Conservation (phyloP, 352 stramenopile genomes). For the Nothophytophthora sp. region DNA sequence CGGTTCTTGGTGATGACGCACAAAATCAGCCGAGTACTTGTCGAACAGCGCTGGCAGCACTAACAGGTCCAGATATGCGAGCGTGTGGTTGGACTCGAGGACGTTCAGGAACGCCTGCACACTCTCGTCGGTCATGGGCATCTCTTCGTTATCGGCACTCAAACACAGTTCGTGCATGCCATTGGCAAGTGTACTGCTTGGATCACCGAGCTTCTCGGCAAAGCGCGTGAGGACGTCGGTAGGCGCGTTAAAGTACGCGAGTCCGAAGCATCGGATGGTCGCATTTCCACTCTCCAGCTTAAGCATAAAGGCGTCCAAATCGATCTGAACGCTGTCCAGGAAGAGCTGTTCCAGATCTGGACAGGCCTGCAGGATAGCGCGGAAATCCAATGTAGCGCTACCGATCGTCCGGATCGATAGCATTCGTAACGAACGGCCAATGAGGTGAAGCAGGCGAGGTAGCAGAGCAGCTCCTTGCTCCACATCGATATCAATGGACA, state of each 20-base stretch:
- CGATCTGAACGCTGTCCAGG: conserved; percentile 26
- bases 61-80: conserved; percentile 27
- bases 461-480: conserved; percentile 8
- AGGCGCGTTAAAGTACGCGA: conserved; percentile 14
- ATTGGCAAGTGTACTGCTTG: conserved; percentile 8
- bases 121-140: conserved; percentile 19
- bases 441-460: conserved; percentile 18
- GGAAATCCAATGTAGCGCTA: conserved; percentile 12
- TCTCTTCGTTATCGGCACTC: conserved; percentile 23
- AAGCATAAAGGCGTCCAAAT: conserved; percentile 20
- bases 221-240: conserved; percentile 19
- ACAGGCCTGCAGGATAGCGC: conserved; percentile 14
- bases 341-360: conserved; percentile 24
- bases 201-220: conserved; percentile 18
- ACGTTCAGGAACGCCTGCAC: conserved; percentile 17
- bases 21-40: conserved; percentile 21
- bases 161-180: conserved; percentile 28
- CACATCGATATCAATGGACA: conserved; percentile 22
- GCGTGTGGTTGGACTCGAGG: conserved; percentile 27
- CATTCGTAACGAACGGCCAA: conserved; percentile 14
- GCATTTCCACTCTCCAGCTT: conserved; percentile 16
- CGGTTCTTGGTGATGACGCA: conserved; percentile 17
- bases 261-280: conserved; percentile 14
- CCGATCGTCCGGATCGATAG: conserved; percentile 21
- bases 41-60: conserved; percentile 20